Conservation (phyloP, 106 monocot species). For the Triglochin maritima region DNA sequence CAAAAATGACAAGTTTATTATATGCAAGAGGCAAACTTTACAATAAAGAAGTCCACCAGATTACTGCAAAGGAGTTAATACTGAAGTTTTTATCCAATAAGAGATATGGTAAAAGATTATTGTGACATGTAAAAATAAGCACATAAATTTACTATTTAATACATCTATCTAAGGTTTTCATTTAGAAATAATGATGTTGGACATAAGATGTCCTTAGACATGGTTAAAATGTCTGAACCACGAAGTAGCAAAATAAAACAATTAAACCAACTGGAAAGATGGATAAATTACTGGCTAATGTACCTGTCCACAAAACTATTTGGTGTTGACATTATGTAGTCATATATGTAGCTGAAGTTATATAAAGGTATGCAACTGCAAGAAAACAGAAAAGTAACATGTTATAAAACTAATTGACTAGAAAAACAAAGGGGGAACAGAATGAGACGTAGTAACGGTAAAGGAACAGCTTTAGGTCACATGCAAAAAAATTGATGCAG, state of each 20-base stretch:
- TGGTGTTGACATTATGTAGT: constrained; percentile 67
- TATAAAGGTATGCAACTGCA: constrained; percentile 70
- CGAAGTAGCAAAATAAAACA: neutral
- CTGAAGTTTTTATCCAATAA: no score
- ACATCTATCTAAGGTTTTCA: neutral
- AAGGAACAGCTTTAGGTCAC: no score
- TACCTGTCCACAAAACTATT: constrained; percentile 79
- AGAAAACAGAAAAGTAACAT: constrained; percentile 5
- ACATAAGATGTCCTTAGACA: neutral
- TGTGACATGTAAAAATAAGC: neutral
- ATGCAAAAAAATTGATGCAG: no score
- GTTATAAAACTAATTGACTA: neutral
- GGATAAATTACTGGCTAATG: neutral
- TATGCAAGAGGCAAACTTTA: no score
- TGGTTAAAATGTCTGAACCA: neutral
- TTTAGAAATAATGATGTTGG: neutral
- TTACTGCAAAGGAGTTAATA: no score
- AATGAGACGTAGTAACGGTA: no score
- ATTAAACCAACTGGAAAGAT: no score
- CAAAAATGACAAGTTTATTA: no score
- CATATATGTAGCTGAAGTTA: constrained; percentile 60
- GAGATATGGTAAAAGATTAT: no score
- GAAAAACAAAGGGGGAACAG: neutral
- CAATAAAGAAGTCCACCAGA: no score
- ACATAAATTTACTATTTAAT: neutral